phyloP scores from a whole-genome alignment of 2,329 filamentous ascomycete genomes.

The Diplodia mutila region DNA sequence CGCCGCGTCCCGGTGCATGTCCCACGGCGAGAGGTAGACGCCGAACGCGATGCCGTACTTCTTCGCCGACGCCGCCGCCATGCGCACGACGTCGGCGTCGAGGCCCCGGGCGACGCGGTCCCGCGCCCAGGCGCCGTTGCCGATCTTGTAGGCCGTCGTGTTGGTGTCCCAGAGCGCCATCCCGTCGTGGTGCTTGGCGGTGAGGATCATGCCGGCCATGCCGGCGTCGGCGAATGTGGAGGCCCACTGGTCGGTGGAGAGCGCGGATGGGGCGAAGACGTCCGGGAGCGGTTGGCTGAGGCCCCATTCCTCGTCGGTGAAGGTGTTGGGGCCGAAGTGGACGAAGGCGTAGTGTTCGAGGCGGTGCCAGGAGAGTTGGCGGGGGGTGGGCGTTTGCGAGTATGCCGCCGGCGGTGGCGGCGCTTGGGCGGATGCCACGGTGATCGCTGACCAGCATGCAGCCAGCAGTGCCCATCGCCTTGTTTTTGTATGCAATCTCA shows the following conservation, averaged over 20 bases:
- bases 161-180: slow-evolving; percentile 44
- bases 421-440: slow-evolving; percentile 13
- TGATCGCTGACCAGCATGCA: too few species aligned
- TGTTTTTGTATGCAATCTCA: too few species aligned
- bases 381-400: slow-evolving; percentile 27
- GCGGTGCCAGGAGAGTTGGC: slow-evolving; percentile 29
- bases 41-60: slow-evolving; percentile 42
- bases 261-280: slow-evolving; percentile 28
- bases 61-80: slow-evolving; percentile 40
- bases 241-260: slow-evolving; percentile 31
- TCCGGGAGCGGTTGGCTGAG: slow-evolving; percentile 27
- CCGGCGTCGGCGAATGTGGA: slow-evolving; percentile 32
- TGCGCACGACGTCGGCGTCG: slow-evolving; percentile 38
- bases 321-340: slow-evolving; percentile 32
- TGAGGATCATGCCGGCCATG: slow-evolving; percentile 43
- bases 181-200: slow-evolving; percentile 45
- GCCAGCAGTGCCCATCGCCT: neutral
- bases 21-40: slow-evolving; percentile 44
- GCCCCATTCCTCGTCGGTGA: slow-evolving; percentile 31
- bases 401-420: slow-evolving; percentile 26
- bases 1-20: slow-evolving; percentile 44
- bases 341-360: slow-evolving; percentile 30
- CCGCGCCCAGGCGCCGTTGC: slow-evolving; percentile 38
- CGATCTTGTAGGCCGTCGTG: slow-evolving; percentile 42
- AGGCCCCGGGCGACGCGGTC: slow-evolving; percentile 34